Conservation (phyloP, 805 yeast species). For the Blastobotrys mokoenaii region DNA sequence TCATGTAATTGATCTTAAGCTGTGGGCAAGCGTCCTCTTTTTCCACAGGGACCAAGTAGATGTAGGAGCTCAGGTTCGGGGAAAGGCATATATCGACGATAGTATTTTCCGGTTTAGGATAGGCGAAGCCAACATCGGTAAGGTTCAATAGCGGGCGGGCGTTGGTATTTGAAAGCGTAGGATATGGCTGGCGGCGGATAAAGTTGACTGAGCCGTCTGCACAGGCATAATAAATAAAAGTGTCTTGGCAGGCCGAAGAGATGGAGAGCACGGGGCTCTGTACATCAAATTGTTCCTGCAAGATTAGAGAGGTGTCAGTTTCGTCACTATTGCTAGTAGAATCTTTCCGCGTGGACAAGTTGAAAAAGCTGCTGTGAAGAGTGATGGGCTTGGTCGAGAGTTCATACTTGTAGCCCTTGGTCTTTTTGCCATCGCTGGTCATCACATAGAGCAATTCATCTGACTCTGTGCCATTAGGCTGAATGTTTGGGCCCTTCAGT, state of each 20-base stretch:
- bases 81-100: conserved; percentile 23
- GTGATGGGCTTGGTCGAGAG: conserved; percentile 9
- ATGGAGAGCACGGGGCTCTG: conserved; percentile 9
- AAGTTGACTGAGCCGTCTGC: conserved; percentile 16
- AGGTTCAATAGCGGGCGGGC: conserved; percentile 8
- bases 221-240: conserved; percentile 7
- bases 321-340: conserved; percentile 6
- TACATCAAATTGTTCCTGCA: conserved; percentile 8
- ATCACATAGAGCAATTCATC: too few species aligned
- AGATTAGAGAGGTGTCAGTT: conserved; percentile 6
- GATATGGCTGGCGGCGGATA: conserved; percentile 5
- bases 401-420: conserved; percentile 10
- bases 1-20: conserved; percentile 15
- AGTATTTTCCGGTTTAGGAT: conserved; percentile 12
- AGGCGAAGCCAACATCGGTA: conserved; percentile 18
- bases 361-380: conserved; percentile 16
- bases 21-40: conserved; percentile 6
- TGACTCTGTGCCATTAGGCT: too few species aligned
- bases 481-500: neutral
- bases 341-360: conserved; percentile 8
- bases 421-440: neutral
- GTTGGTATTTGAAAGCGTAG: neutral
- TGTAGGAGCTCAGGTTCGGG: conserved; percentile 26
- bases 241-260: conserved; percentile 12
- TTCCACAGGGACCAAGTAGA: conserved; percentile 11